These are phyloP conservation scores for Torulaspora franciscae DNA, from an alignment of 805 yeast species.

Conservation along the genomic window DNA sequence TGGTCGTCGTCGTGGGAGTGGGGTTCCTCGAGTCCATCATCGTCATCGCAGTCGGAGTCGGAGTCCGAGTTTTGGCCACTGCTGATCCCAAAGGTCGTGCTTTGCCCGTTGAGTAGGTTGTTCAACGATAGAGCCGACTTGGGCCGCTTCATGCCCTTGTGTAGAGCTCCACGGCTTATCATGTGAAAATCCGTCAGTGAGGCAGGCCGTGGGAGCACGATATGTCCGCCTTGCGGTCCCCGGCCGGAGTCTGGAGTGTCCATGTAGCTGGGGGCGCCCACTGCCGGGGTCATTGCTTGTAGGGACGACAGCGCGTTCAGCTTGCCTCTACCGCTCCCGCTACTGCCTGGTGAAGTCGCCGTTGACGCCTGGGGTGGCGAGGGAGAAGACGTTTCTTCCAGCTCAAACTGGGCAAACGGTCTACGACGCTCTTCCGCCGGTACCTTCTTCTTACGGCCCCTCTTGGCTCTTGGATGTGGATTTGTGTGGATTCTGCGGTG, in stretches of 20 bases:
- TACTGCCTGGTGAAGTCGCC: conserved; percentile 10
- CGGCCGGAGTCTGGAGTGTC: conserved; percentile 18
- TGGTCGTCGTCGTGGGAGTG: conserved; percentile 18
- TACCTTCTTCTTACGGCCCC: conserved; percentile 40
- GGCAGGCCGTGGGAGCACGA: conserved; percentile 23
- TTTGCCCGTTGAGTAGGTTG: conserved; percentile 16
- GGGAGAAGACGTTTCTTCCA: conserved; percentile 7
- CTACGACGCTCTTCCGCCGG: conserved; percentile 6
- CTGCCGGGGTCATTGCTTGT: conserved; percentile 58
- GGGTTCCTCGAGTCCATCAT: conserved; percentile 14
- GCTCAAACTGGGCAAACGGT: conserved; percentile 9
- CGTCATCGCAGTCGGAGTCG: conserved; percentile 14
- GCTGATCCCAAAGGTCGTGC: conserved; percentile 4
- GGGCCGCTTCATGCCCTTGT: conserved; percentile 19
- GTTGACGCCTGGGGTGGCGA: conserved; percentile 8
- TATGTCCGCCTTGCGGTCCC: conserved; percentile 3
- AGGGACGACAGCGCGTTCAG: conserved; percentile 45
- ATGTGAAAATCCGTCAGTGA: conserved; percentile 23
- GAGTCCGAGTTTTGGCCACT: conserved; percentile 16
- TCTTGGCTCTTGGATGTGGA: conserved; percentile 62
- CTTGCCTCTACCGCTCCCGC: conserved; percentile 14
- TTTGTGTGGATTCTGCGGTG: conserved; percentile 69
- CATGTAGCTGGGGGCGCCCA: conserved; percentile 15
- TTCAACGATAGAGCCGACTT: conserved; percentile 25
- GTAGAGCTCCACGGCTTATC: conserved; percentile 5